phyloP scores from a whole-genome alignment of 208 protist genomes.

The Trichomonas vaginalis region DNA sequence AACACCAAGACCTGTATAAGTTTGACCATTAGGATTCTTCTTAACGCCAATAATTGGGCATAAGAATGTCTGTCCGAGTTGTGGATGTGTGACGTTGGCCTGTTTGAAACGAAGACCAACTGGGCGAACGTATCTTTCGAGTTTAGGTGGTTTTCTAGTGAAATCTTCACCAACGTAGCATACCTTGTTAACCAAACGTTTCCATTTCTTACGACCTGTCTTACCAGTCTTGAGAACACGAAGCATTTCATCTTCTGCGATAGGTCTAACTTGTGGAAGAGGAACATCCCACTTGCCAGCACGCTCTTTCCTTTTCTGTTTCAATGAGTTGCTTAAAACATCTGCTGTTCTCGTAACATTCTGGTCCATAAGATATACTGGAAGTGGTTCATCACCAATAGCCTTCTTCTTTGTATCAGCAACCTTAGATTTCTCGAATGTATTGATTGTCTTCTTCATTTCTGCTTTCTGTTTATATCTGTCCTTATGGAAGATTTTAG shows the following conservation, averaged over 20 bases:
- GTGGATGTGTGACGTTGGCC: constrained; percentile 96
- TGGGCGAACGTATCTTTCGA: constrained; percentile 98
- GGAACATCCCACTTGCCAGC: constrained; percentile 98
- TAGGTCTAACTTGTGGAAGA: constrained; percentile 77
- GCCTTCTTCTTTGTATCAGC: constrained; percentile 67
- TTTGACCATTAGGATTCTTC: constrained; percentile 91
- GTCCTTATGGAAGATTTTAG: constrained; percentile 91
- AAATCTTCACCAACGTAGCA: constrained; percentile 84
- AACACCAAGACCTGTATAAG: constrained; percentile 95
- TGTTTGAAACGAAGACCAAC: constrained; percentile 92
- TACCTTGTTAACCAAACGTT: constrained; percentile 97
- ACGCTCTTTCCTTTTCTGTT: constrained; percentile 99
- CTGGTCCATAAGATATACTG: constrained; percentile 96
- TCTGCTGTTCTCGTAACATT: constrained; percentile 40
- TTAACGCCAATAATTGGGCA: constrained; percentile 96
- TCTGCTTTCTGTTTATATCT: constrained; percentile 94
- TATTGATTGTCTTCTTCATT: constrained; percentile 95
- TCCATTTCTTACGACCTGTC: constrained; percentile 84
- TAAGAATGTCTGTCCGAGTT: constrained; percentile 96
- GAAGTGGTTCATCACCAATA: constrained; percentile 70
- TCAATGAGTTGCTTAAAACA: constrained; percentile 96
- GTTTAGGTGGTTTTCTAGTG: constrained; percentile 98
- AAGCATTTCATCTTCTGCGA: constrained; percentile 96
- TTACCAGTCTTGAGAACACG: constrained; percentile 40
- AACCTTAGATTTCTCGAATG: constrained; percentile 77